Evolutionary conservation across 2,329 filamentous ascomycete species (phyloP).

Genomic region (Aspergillus sp.): DNA sequence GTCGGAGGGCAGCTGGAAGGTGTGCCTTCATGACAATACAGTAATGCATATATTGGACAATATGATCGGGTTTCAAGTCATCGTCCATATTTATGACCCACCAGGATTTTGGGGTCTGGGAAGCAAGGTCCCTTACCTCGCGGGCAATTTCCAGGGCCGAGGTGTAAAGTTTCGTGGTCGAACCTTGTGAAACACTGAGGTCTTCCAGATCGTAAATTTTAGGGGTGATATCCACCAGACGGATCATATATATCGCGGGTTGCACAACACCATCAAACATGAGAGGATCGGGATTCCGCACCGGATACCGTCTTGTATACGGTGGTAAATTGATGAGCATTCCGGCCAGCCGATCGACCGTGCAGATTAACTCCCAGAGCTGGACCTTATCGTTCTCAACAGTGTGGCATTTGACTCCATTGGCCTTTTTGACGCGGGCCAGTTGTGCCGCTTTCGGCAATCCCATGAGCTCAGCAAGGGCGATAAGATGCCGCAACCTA

Average conservation of each 20-base stretch:
- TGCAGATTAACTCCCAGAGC: slow-evolving; percentile 35
- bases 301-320: slow-evolving; percentile 27
- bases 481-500: slow-evolving; percentile 36
- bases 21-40: slow-evolving; percentile 17
- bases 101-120: slow-evolving; percentile 14
- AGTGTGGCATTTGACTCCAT: slow-evolving; percentile 6
- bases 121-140: slow-evolving; percentile 13
- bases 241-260: slow-evolving; percentile 7
- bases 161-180: slow-evolving; percentile 6
- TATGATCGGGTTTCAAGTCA: slow-evolving; percentile 9
- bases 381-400: slow-evolving; percentile 21
- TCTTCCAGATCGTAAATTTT: slow-evolving; percentile 17
- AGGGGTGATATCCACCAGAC: slow-evolving; percentile 11
- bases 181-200: slow-evolving; percentile 1
- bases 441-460: slow-evolving; percentile 25
- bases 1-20: slow-evolving; percentile 15
- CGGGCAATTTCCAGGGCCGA: slow-evolving; percentile 12
- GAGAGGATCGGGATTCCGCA: background rate
- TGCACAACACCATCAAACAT: slow-evolving; percentile 15
- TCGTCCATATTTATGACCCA: slow-evolving; percentile 6
- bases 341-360: slow-evolving; percentile 30
- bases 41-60: slow-evolving; percentile 19
- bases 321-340: slow-evolving; percentile 39
- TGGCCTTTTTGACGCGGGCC: background rate
- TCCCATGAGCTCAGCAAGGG: slow-evolving; percentile 41